Evolutionary conservation across 805 yeast species (phyloP).

Genomic region (Yamadazyma akitaensis): DNA sequence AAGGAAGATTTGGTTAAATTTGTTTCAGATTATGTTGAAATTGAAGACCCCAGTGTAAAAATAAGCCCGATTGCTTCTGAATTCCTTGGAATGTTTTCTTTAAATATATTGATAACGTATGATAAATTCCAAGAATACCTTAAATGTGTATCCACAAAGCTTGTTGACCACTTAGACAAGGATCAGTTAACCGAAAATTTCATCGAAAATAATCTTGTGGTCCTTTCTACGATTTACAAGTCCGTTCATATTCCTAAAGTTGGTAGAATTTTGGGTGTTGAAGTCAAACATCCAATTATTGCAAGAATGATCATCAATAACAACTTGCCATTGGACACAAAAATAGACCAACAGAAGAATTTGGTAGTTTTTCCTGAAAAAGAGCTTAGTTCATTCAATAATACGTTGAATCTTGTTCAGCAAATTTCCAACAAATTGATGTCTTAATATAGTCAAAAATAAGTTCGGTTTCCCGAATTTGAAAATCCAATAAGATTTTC

Average conservation of each 20-base stretch:
- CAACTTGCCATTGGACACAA: conserved; percentile 28
- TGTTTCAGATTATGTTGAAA: conserved; percentile 1
- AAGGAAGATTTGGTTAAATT: conserved; percentile 22
- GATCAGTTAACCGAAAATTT: conserved; percentile 19
- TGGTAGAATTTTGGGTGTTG: conserved; percentile 12
- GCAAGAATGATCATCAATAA: conserved; percentile 32
- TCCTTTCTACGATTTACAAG: conserved; percentile 28
- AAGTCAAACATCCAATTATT: conserved; percentile 25
- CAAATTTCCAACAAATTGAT: conserved; percentile 5
- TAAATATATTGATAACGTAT: conserved; percentile 16
- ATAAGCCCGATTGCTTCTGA: conserved; percentile 5
- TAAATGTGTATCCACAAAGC: neutral
- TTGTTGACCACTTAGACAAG: conserved; percentile 12
- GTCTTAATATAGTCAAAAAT: neutral
- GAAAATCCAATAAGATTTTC: neutral
- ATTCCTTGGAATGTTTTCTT: conserved; percentile 6
- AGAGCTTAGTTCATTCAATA: neutral
- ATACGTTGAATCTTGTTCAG: conserved; percentile 4
- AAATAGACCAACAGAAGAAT: conserved; percentile 31
- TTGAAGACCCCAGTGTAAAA: neutral
- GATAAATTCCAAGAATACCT: conserved; percentile 14
- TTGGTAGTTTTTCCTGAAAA: conserved; percentile 20
- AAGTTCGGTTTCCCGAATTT: neutral
- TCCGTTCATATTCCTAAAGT: conserved; percentile 22
- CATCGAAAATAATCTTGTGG: conserved; percentile 30